Conservation (phyloP, 208 protist genomes). For the Acanthamoeba triangularis region DNA sequence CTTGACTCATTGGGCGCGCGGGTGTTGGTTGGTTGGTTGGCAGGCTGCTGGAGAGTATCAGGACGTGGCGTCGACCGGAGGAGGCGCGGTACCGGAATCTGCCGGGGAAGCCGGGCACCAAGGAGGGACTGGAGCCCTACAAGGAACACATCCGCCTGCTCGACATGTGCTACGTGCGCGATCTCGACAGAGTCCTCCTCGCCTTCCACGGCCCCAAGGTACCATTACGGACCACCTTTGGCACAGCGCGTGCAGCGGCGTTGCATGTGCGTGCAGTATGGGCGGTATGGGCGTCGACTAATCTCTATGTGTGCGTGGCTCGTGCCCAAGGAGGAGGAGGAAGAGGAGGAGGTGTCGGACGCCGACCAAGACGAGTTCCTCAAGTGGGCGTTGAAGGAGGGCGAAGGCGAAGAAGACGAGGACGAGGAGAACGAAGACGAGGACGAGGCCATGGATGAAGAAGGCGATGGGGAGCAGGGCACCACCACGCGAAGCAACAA, state of each 20-base stretch:
- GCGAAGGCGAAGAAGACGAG: background rate
- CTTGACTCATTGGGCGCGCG: too few relatives aligned
- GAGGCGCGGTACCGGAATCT: background rate
- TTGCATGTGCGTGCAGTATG: too few relatives aligned
- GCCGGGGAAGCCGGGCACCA: background rate
- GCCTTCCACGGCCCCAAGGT: background rate
- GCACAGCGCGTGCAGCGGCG: background rate
- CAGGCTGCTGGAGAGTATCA: background rate
- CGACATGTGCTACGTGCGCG: conserved; percentile 32
- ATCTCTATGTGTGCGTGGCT: background rate
- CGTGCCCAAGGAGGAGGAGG: background rate
- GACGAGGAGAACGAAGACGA: background rate
- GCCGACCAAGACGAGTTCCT: conserved; percentile 15
- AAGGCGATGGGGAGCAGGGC: background rate
- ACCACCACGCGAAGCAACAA: background rate
- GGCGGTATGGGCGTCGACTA: too few relatives aligned
- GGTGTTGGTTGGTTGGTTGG: too few relatives aligned
- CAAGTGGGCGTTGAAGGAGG: background rate
- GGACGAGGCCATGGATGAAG: background rate
- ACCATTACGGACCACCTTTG: background rate
- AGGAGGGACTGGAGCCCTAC: background rate
- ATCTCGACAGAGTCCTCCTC: conserved; percentile 21
- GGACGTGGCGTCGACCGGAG: background rate
- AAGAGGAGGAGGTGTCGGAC: background rate
- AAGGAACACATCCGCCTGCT: background rate